phyloP scores from a whole-genome alignment of 768 basidiomycete genomes.

The Scleroderma citrinum region DNA sequence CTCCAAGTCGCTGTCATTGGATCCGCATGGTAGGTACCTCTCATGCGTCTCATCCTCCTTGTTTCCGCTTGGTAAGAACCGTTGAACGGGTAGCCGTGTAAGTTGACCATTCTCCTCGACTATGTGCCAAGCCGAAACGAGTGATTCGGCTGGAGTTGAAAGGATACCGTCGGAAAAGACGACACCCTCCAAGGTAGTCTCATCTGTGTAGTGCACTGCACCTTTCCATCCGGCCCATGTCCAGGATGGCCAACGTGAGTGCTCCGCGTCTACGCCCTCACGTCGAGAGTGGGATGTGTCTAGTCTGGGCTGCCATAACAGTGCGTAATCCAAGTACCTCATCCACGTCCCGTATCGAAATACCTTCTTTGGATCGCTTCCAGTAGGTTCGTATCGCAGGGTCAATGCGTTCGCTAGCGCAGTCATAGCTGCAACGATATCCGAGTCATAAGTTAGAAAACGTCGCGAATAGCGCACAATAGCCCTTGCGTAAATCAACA shows the following conservation, averaged over 20 bases:
- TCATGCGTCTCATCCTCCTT: not conserved
- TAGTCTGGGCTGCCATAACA: constrained; percentile 19
- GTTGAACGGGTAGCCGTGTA: constrained; percentile 2
- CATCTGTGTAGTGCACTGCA: constrained; percentile 7
- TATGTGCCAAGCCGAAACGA: constrained; percentile 13
- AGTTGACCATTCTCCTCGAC: constrained; percentile 8
- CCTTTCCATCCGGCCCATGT: constrained; percentile 22
- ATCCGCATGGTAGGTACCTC: constrained; percentile 4
- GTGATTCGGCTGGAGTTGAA: constrained; percentile 9
- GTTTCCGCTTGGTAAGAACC: not conserved
- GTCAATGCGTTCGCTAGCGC: constrained; percentile 4
- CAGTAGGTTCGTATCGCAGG: not conserved
- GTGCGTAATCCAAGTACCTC: constrained; percentile 7
- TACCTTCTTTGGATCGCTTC: not conserved
- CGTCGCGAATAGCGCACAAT: constrained; percentile 11
- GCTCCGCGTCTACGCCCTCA: not conserved
- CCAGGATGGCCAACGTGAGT: constrained; percentile 16
- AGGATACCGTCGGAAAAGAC: not conserved
- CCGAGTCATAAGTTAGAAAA: constrained; percentile 9
- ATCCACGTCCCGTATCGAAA: constrained; percentile 9
- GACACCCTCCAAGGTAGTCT: not conserved
- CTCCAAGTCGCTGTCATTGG: not conserved
- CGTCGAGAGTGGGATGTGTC: constrained; percentile 7
- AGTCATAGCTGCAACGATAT: constrained; percentile 8
- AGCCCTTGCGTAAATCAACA: not conserved